phyloP scores from a whole-genome alignment of 306 rosid genomes.

The Rosa rugosa region DNA sequence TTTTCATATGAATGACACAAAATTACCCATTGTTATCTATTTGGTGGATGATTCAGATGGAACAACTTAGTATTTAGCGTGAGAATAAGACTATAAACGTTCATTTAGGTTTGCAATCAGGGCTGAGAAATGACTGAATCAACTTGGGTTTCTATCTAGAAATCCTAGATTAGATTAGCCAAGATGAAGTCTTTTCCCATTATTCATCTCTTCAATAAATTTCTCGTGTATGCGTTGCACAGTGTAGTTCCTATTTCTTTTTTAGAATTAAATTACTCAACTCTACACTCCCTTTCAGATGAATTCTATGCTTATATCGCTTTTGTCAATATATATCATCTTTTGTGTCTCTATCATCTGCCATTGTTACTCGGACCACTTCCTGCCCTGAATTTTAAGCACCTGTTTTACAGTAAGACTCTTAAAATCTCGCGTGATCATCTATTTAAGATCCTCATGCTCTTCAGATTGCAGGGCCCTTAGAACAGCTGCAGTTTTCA shows the following conservation, averaged over 20 bases:
- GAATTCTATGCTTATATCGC: neutral
- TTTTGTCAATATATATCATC: neutral
- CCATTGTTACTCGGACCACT: neutral
- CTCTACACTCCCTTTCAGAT: neutral
- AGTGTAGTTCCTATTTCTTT: neutral
- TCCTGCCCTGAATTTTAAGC: neutral
- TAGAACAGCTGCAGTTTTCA: conserved; percentile 25
- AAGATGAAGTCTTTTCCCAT: neutral
- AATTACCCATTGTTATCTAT: neutral
- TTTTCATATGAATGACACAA: neutral
- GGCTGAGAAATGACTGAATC: neutral
- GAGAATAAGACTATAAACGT: neutral
- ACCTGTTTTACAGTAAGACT: neutral
- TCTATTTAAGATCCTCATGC: neutral
- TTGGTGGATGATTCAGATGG: neutral
- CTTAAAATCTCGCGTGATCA: neutral
- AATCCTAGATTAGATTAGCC: neutral
- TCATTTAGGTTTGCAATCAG: neutral
- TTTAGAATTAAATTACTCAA: neutral
- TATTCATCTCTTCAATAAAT: neutral
- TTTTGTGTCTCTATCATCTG: neutral
- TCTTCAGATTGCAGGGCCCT: conserved; percentile 19
- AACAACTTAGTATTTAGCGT: neutral
- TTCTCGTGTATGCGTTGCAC: neutral
- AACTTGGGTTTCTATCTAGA: neutral